Base-by-base conservation (phyloP, 352 stramenopile genomes). In the Phytophthora idaei region DNA sequence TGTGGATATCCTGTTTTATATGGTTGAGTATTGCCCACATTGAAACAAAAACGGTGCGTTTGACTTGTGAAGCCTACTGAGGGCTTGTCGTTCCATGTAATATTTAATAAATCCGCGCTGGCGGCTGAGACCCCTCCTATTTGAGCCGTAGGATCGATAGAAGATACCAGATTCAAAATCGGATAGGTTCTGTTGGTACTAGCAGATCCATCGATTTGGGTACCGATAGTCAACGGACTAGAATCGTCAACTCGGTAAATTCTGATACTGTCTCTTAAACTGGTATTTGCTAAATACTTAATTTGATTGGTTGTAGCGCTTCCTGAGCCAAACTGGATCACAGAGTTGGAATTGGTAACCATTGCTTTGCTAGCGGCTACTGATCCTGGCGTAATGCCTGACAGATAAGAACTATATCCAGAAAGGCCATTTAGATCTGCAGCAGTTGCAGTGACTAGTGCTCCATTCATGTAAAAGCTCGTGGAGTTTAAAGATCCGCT, bases 41-140 rank as follows among this genome's bases (percentile, higher is more conserved):
- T 51, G 34, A 67, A 71, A 46, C 63, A 63, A 60, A 66, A 64
- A 50, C 56, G 4, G 58, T 71, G 63, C 29, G 54, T 71, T 36
- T 71, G 64, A 50, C 32, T 60, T 12, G 54, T 69, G 15, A 70
- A 60, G 14, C 55, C 62, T 25, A 59, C 28, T 28, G 47, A 29
- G 37, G 47, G 48, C 27, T 69, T 64, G 28, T 64, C 62, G 37
- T 69, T 64, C 53, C 53, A 64, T 49, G 45, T 55, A 6, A 64
- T 64, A 44, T 41, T 53, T 2, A 69, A 64, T 42, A 69, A 48
- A 64, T 64, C 47, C 7, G 53, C 62, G 12, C 3, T 32, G 41
- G 55, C 59, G 57, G 62, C 62, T 49, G 34, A 60, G 31, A 69
- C 47, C 14, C 62, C 62, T 0, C 45, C 52, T 32, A 71, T 27